Conservation (phyloP, 75 land plant species). For the Picea glauca region DNA sequence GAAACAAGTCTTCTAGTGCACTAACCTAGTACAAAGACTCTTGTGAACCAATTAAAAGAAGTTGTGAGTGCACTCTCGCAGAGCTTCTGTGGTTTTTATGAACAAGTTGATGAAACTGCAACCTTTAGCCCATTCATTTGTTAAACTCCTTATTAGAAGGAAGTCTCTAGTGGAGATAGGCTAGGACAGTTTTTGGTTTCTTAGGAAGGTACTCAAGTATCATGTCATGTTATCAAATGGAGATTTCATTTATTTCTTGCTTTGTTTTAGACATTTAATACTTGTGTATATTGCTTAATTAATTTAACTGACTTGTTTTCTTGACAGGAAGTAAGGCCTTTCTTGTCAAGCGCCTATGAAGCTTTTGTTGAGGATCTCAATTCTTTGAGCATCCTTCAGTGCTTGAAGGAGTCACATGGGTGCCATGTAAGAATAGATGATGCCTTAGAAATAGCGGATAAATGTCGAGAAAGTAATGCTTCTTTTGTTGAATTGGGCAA, state of each 20-base stretch:
- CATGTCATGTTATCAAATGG: not conserved
- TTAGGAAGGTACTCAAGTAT: not conserved
- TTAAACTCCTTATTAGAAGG: not conserved
- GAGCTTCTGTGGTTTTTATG: not conserved
- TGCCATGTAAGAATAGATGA: not conserved
- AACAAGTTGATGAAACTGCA: not conserved
- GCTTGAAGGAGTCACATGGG: constrained; percentile 10
- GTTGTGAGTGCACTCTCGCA: not conserved
- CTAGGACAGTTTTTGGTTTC: not conserved
- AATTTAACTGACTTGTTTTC: not conserved
- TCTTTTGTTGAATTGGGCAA: constrained; percentile 45
- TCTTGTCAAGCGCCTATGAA: constrained; percentile 42
- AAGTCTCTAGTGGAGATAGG: not conserved
- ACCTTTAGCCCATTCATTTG: not conserved
- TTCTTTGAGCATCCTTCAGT: constrained; percentile 11
- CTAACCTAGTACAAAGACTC: not conserved
- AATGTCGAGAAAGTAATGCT: not conserved
- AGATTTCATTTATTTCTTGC: not conserved
- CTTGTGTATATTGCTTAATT: not conserved
- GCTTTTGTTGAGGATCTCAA: constrained; percentile 29
- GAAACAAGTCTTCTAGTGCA: not conserved
- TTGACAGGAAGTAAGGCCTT: constrained; percentile 35
- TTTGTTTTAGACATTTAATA: not conserved
- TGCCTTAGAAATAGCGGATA: not conserved
- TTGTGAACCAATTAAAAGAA: too few relatives aligned